Evolutionary conservation across 2,329 filamentous ascomycete genomes (phyloP).

Genomic region (Penicillium sp.): DNA sequence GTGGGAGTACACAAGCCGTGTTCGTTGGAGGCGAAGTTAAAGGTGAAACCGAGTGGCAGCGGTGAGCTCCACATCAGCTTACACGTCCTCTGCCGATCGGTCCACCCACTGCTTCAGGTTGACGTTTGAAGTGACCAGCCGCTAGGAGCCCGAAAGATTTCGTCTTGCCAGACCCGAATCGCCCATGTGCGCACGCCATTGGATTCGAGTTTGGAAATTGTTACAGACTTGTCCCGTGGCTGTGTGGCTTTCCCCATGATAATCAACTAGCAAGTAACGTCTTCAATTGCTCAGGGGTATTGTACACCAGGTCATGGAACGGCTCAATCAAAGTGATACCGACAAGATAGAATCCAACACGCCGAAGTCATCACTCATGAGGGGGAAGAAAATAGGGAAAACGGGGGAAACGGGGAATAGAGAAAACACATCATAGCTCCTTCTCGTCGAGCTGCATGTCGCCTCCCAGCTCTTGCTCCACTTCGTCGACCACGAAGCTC

Average conservation of each 20-base stretch:
- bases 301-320: constrained; percentile 3
- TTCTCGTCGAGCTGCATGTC: constrained; percentile 51
- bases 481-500: constrained; percentile 85
- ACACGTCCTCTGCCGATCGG: constrained; percentile 11
- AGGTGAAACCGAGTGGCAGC: constrained; percentile 9
- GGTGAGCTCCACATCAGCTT: constrained; percentile 7
- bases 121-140: not conserved
- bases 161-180: not conserved
- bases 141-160: not conserved
- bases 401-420: not conserved
- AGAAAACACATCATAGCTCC: constrained; percentile 14
- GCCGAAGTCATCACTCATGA: constrained; percentile 16
- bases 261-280: constrained; percentile 2
- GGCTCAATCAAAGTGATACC: constrained; percentile 16
- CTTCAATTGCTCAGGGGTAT: constrained; percentile 10
- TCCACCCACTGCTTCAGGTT: constrained; percentile 10
- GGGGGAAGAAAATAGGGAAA: not conserved
- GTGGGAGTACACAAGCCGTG: not conserved
- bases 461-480: constrained; percentile 77
- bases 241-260: constrained; percentile 5
- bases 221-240: constrained; percentile 1
- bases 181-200: constrained; percentile 3
- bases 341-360: constrained; percentile 1
- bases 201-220: constrained; percentile 6
- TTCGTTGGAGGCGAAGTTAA: not conserved